Conservation (phyloP, 352 stramenopile genomes). For the Pythium monospermum region DNA sequence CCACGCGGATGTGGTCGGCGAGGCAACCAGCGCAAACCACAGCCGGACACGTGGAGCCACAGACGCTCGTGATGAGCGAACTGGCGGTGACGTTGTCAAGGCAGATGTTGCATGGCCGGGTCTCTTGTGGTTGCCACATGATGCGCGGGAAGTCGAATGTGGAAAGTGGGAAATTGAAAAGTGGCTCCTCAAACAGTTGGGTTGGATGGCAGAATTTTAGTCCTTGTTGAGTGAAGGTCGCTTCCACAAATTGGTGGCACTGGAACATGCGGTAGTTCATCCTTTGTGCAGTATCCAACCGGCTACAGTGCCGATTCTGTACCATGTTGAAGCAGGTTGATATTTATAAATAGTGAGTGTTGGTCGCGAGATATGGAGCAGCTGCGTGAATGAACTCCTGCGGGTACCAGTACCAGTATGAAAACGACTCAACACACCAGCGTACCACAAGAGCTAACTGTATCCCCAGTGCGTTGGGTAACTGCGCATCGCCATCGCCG, state of each 20-base stretch:
- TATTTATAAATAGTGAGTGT: too few species aligned
- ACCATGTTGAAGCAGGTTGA: too few species aligned
- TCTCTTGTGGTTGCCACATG: too few species aligned
- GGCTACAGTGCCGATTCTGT: too few species aligned
- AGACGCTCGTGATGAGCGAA: conserved; percentile 7
- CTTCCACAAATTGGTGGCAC: not conserved
- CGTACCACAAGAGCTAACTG: too few species aligned
- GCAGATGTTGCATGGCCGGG: conserved; percentile 25
- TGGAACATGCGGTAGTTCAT: not conserved
- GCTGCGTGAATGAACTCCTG: too few species aligned
- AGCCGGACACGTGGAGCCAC: conserved; percentile 9
- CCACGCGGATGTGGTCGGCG: conserved; percentile 13
- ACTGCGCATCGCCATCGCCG: too few species aligned
- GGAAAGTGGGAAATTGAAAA: not conserved
- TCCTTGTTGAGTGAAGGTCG: conserved; percentile 3
- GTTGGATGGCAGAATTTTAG: not conserved
- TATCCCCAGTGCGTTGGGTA: too few species aligned
- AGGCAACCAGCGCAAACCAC: conserved; percentile 18
- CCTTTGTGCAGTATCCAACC: too few species aligned
- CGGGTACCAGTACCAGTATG: too few species aligned
- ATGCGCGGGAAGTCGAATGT: not conserved
- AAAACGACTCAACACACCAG: too few species aligned
- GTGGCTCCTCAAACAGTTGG: not conserved
- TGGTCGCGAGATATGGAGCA: too few species aligned
- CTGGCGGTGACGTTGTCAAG: conserved; percentile 5